Percentiles rank a stretch among this genome's conserved stretches.
phyloP scores from a whole-genome alignment of 371 early-diverging fungal genomes.

The Parasitella parasitica region DNA sequence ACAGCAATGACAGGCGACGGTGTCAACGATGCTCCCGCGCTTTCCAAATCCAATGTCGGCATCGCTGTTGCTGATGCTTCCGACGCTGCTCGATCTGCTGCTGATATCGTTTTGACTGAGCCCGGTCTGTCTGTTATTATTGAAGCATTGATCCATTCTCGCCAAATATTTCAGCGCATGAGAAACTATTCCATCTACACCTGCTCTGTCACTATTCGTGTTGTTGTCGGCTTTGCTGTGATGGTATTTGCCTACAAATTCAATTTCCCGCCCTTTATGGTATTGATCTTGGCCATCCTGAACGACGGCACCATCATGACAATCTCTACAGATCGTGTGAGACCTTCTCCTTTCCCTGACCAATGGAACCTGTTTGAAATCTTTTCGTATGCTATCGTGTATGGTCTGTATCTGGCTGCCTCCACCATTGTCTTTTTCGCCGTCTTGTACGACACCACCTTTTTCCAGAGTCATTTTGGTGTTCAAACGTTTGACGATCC shows the following conservation, averaged over 20 bases:
- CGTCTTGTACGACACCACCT: slow-evolving; percentile 28
- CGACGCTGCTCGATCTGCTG: slow-evolving; percentile 69
- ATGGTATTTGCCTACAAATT: slow-evolving; percentile 49
- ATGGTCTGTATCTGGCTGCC: slow-evolving; percentile 45
- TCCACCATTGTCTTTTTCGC: slow-evolving; percentile 46
- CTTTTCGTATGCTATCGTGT: slow-evolving; percentile 45
- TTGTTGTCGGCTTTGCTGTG: slow-evolving; percentile 49
- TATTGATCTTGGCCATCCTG: slow-evolving; percentile 46
- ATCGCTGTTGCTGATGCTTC: slow-evolving; percentile 75
- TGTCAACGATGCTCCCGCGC: slow-evolving; percentile 92
- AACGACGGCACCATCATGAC: slow-evolving; percentile 55
- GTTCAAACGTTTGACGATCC: slow-evolving; percentile 27
- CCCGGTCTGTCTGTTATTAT: slow-evolving; percentile 70
- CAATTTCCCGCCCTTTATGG: slow-evolving; percentile 56
- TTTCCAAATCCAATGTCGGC: slow-evolving; percentile 75
- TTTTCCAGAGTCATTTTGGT: slow-evolving; percentile 45
- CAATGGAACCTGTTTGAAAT: slow-evolving; percentile 50
- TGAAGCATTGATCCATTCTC: slow-evolving; percentile 53
- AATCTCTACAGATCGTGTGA: slow-evolving; percentile 47
- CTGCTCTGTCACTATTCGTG: slow-evolving; percentile 52
- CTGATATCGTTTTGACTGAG: slow-evolving; percentile 68
- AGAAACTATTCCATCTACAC: slow-evolving; percentile 49
- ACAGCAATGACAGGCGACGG: slow-evolving; percentile 93
- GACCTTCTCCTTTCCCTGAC: slow-evolving; percentile 48
- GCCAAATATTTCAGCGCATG: slow-evolving; percentile 67